A percentile compares a stretch with the other conserved stretches of the same genome.
These are phyloP conservation scores for Phytophthora constricta DNA, from an alignment of 352 stramenopile species.

Conservation along the genomic window DNA sequence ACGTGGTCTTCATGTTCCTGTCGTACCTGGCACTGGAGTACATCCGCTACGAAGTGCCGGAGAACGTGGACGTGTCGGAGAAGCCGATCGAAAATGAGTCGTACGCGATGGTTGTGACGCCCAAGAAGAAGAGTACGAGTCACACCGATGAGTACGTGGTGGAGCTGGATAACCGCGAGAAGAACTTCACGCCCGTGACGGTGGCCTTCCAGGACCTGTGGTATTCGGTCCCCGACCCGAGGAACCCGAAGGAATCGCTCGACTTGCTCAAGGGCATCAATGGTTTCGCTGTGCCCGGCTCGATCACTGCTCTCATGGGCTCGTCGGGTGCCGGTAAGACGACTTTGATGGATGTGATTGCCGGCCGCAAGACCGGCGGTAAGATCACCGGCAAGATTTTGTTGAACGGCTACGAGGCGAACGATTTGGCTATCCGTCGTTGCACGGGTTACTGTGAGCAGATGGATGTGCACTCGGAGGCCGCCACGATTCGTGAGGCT, in stretches of 20 bases:
- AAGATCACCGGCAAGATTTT: slow-evolving; percentile 47
- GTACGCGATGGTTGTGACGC: slow-evolving; percentile 4
- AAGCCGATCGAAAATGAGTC: slow-evolving; percentile 5
- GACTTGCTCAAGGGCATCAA: slow-evolving; percentile 13
- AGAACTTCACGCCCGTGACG: slow-evolving; percentile 18
- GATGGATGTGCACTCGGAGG: slow-evolving; percentile 81
- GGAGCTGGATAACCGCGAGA: slow-evolving; percentile 5
- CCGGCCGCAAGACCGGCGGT: neutral
- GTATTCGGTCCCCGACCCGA: slow-evolving; percentile 10
- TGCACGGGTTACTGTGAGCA: slow-evolving; percentile 58
- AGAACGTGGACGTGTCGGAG: slow-evolving; percentile 37
- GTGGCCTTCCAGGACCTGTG: slow-evolving; percentile 21
- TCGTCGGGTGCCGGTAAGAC: slow-evolving; percentile 5
- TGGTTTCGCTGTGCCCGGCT: slow-evolving; percentile 8
- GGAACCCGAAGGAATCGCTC: slow-evolving; percentile 8
- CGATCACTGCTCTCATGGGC: slow-evolving; percentile 8
- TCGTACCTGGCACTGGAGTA: slow-evolving; percentile 38
- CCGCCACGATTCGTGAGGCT: neutral
- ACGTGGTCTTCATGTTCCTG: slow-evolving; percentile 44
- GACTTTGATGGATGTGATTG: slow-evolving; percentile 3
- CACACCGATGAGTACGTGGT: neutral
- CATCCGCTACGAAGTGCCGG: slow-evolving; percentile 27
- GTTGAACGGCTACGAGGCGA: slow-evolving; percentile 36
- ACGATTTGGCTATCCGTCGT: slow-evolving; percentile 30
- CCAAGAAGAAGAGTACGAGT: slow-evolving; percentile 2